Percentiles rank a stretch among this genome's conserved stretches.
Evolutionary conservation across 306 rosid genomes (phyloP).

Genomic region (Erythrophleum fordii): DNA sequence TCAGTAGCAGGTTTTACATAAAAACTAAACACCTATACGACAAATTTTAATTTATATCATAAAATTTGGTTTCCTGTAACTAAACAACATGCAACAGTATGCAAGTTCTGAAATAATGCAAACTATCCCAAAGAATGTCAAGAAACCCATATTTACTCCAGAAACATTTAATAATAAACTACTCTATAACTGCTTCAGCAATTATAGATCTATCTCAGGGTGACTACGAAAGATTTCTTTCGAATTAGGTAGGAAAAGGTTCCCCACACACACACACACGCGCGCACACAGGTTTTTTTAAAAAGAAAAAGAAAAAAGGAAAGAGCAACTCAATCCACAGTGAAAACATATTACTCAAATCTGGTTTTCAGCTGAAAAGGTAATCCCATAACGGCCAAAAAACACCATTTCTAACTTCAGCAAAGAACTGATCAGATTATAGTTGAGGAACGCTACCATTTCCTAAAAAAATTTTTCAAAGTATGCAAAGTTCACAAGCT

Average conservation of each 20-base stretch:
- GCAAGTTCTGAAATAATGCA: slow-evolving; percentile 10
- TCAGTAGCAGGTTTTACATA: slow-evolving; percentile 1
- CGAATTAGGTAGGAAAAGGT: neutral
- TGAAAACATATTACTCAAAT: neutral
- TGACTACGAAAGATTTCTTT: neutral
- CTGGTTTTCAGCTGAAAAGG: neutral
- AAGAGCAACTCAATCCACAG: neutral
- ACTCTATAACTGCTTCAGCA: slow-evolving; percentile 1
- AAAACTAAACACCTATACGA: slow-evolving; percentile 15
- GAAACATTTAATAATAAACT: neutral
- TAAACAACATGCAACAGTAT: neutral
- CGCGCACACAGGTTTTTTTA: too few relatives aligned
- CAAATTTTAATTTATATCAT: neutral
- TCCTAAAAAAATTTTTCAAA: neutral
- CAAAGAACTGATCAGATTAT: neutral
- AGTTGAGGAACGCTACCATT: neutral
- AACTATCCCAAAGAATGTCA: slow-evolving; percentile 12
- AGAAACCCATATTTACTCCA: slow-evolving; percentile 3
- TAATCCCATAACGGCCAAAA: neutral
- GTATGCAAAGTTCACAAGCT: neutral
- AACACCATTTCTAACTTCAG: neutral
- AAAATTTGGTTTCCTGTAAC: neutral
- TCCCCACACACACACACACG: too few relatives aligned
- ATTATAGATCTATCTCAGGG: neutral
- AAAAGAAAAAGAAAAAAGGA: neutral